Conservation (phyloP, 2,329 filamentous ascomycete genomes). For the Fusarium agapanthi region DNA sequence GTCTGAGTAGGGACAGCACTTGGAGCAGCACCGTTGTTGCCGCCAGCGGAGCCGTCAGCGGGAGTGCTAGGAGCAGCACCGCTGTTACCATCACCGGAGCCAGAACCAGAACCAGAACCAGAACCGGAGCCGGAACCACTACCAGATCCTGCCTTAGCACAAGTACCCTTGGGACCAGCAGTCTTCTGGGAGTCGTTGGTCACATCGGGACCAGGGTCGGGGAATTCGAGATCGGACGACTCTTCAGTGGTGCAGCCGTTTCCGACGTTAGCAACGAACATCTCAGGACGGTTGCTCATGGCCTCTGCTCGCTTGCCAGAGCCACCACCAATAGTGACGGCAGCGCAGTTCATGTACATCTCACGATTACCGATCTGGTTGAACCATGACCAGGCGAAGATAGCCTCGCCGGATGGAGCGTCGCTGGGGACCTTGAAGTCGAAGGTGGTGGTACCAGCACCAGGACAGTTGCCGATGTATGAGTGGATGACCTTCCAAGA, state of each 20-base stretch:
- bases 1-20: conserved; percentile 37
- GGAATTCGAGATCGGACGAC: conserved; percentile 68
- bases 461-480: conserved; percentile 64
- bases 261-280: conserved; percentile 76
- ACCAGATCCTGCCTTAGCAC: conserved; percentile 41
- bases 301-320: conserved; percentile 46
- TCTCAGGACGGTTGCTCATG: conserved; percentile 67
- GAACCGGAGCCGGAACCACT: conserved; percentile 9
- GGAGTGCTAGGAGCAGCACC: conserved; percentile 19
- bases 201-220: conserved; percentile 69
- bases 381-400: conserved; percentile 82
- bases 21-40: conserved; percentile 14
- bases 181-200: conserved; percentile 49
- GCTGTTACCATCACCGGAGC: neutral
- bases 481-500: conserved; percentile 74
- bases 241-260: conserved; percentile 68
- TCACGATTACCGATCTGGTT: conserved; percentile 81
- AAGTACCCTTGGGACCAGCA: conserved; percentile 49
- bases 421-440: conserved; percentile 73
- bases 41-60: conserved; percentile 12
- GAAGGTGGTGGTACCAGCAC: conserved; percentile 58
- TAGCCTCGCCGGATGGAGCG: conserved; percentile 66
- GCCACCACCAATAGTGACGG: conserved; percentile 66
- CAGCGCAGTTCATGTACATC: conserved; percentile 88
- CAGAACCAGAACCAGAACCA: conserved; percentile 14